Percentiles rank a stretch among this genome's conserved stretches.
Evolutionary conservation across 495 filamentous ascomycete species (phyloP).

Genomic region (Lasiosphaeria miniovina): DNA sequence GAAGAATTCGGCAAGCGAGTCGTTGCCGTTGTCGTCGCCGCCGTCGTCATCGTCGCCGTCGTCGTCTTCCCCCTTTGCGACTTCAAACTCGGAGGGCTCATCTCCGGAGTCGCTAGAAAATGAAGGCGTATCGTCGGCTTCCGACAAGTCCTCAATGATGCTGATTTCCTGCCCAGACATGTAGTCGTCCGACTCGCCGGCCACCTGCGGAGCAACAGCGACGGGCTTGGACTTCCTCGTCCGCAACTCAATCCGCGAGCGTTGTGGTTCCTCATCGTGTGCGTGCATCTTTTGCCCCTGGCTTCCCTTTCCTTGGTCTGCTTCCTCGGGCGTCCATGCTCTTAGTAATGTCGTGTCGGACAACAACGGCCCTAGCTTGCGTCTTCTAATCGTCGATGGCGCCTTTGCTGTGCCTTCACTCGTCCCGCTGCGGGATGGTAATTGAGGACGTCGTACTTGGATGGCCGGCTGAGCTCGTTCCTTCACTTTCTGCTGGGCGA

Average conservation of each 20-base stretch:
- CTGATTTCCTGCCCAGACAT: constrained; percentile 22
- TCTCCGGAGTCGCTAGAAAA: constrained; percentile 7
- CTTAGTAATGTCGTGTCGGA: constrained; percentile 22
- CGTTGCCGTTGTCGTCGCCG: constrained; percentile 12
- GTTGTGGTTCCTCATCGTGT: constrained; percentile 1
- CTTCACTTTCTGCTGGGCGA: constrained; percentile 18
- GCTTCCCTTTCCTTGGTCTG: neutral
- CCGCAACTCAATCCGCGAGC: constrained; percentile 18
- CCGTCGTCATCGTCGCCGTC: constrained; percentile 11
- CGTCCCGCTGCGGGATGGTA: neutral
- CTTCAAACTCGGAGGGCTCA: constrained; percentile 19
- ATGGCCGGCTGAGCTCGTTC: neutral
- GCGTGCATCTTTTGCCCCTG: neutral
- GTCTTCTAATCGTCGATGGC: constrained; percentile 16
- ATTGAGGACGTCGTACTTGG: neutral
- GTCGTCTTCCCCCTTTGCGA: constrained; percentile 15
- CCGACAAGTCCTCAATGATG: constrained; percentile 23
- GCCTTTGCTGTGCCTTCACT: constrained; percentile 7
- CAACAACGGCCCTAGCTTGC: constrained; percentile 22
- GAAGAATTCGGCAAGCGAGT: constrained; percentile 7
- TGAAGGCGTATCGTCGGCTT: constrained; percentile 18
- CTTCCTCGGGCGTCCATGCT: constrained; percentile 23
- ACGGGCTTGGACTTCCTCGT: constrained; percentile 22
- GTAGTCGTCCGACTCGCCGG: constrained; percentile 15
- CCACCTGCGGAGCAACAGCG: constrained; percentile 16